Base-by-base conservation (phyloP, 2,329 filamentous ascomycete species). In the Tolypocladium tundrense region DNA sequence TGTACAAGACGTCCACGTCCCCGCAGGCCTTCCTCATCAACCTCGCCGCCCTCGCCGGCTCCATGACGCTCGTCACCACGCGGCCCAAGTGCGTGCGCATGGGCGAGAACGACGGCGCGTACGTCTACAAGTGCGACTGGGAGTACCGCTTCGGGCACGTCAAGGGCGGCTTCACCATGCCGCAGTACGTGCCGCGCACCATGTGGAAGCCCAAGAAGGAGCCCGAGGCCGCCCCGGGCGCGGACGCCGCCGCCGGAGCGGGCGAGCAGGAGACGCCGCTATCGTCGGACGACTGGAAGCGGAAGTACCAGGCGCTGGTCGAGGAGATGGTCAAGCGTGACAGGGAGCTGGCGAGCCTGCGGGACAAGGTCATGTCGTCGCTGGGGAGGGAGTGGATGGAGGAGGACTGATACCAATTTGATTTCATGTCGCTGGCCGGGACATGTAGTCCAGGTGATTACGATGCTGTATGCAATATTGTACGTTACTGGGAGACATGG, bases 11-110 rank as follows among this genome's bases (percentile, higher is more conserved):
- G 51, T 79, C 82, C 0, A 69, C 73, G 1, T 79, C 75, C 13
- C 76, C 79, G 6, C 77, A 85, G 64, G 75, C 77, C 0, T 85
- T 86, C 62, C 70, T 86, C 14, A 79, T 84, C 62, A 86, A 85
- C 64, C 67, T 86, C 7, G 77, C 82, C 0, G 81, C 81, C 5
- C 72, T 86, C 13, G 78, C 77, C 0, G 83, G 84, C 10, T 79
- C 79, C 4, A 76, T 72, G 54, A 68, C 79, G 35, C 72, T 86
- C 54, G 77, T 81, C 70, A 72, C 73, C 14, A 69, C 70, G 7
- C 67, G 72, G 24, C 72, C 71, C 27, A 66, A 73, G 52, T 71
- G 72, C 57, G 71, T 79, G 21, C 75, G 78, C 13, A 58, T 79
- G 27, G 76, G 79, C n/a, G 69, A 73, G 24, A 65, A 69, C 2